A percentile compares a stretch with the other conserved stretches of the same genome.
These are phyloP conservation scores for Agastache rugosa DNA, from an alignment of 257 asterid genomes.

Conservation along the genomic window DNA sequence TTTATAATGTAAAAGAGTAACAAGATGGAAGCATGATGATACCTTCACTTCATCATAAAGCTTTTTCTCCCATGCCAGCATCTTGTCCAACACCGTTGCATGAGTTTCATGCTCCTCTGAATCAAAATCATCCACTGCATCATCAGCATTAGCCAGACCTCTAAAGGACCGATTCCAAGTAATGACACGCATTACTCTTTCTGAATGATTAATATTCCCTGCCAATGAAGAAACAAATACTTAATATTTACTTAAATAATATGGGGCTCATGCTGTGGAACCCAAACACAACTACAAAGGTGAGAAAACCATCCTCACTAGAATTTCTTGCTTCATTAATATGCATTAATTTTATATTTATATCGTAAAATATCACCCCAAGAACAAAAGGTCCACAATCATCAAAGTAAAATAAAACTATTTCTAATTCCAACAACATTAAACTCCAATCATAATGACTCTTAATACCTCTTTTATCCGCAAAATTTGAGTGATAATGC, in stretches of 20 bases:
- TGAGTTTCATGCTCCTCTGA: constrained; percentile 95
- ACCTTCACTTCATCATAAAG: constrained; percentile 99
- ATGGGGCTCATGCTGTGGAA: neutral
- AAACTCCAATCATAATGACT: neutral
- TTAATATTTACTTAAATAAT: constrained; percentile 21
- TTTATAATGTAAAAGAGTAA: too few relatives aligned
- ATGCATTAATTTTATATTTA: constrained; percentile 10
- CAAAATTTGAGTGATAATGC: constrained; percentile 95
- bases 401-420: constrained; percentile 8
- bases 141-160: constrained; percentile 64
- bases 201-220: constrained; percentile 95
- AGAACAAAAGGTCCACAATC: constrained; percentile 14
- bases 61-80: constrained; percentile 99
- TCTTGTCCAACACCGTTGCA: constrained; percentile 97
- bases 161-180: constrained; percentile 96
- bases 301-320: neutral
- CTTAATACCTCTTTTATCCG: constrained; percentile 78
- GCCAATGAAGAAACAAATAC: constrained; percentile 34
- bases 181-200: constrained; percentile 94
- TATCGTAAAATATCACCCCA: constrained; percentile 2
- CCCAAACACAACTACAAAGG: constrained; percentile 10
- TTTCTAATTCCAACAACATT: constrained; percentile 8
- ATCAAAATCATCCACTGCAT: constrained; percentile 76
- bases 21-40: constrained; percentile 29
- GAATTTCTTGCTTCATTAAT: constrained; percentile 24